phyloP scores from a whole-genome alignment of 768 basidiomycete species.

The Myochromella boudieri region DNA sequence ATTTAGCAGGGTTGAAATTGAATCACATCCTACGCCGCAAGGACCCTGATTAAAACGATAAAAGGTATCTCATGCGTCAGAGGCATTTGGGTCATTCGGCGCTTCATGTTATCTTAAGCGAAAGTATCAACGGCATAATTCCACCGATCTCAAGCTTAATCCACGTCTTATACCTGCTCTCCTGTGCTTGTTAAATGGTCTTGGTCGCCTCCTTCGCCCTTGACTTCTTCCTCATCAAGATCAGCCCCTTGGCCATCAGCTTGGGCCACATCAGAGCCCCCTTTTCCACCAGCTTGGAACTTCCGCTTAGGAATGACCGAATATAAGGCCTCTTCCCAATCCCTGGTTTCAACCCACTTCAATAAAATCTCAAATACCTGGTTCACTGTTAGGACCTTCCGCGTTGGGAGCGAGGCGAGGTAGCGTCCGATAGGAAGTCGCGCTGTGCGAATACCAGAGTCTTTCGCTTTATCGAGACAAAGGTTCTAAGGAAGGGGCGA shows the following conservation, averaged over 20 bases:
- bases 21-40: no score
- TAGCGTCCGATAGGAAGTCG: slow-evolving; percentile 95
- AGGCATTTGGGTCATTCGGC: background rate
- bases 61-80: slow-evolving; percentile 10
- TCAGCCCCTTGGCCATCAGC: slow-evolving; percentile 7
- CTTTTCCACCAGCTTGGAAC: slow-evolving; percentile 53
- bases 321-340: slow-evolving; percentile 87
- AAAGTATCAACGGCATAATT: background rate
- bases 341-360: slow-evolving; percentile 80
- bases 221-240: slow-evolving; percentile 18
- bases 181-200: background rate
- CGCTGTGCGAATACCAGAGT: slow-evolving; percentile 76
- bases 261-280: slow-evolving; percentile 15
- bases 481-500: slow-evolving; percentile 57
- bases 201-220: slow-evolving; percentile 1
- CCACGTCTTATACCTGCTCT: slow-evolving; percentile 7
- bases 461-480: slow-evolving; percentile 82
- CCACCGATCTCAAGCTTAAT: slow-evolving; percentile 5
- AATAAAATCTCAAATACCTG: slow-evolving; percentile 93
- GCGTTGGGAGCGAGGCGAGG: slow-evolving; percentile 77
- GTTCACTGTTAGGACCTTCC: slow-evolving; percentile 97
- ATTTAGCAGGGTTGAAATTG: background rate
- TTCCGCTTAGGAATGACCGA: slow-evolving; percentile 93
- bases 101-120: slow-evolving; percentile 1
- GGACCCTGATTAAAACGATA: no score